Evolutionary conservation across 140 eudicot species (phyloP).

Genomic region (Stevia rebaudiana): DNA sequence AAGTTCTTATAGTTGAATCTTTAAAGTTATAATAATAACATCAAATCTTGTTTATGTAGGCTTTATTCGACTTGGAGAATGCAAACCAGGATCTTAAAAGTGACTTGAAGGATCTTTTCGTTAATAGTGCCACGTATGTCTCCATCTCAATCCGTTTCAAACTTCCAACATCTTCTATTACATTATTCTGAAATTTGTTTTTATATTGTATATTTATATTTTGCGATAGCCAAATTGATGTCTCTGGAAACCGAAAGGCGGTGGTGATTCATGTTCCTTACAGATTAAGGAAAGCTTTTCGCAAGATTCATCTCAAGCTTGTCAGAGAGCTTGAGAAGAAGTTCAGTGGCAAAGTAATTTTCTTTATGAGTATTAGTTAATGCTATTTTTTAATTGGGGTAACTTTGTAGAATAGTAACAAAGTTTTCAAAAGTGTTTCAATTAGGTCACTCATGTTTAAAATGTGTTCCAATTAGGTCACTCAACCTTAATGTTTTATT

Average conservation of each 20-base stretch:
- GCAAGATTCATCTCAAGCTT: conserved; percentile 76
- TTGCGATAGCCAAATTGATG: conserved; percentile 50
- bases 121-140: conserved; percentile 52
- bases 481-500: no score
- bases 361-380: not conserved
- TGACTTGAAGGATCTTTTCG: conserved; percentile 67
- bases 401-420: no score
- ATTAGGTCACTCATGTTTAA: no score
- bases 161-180: not conserved
- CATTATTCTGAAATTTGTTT: not conserved
- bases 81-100: conserved; percentile 71
- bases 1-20: not conserved
- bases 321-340: conserved; percentile 85
- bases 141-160: not conserved
- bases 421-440: no score
- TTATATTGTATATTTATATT: no score
- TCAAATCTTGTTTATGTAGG: conserved; percentile 26
- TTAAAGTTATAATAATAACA: not conserved
- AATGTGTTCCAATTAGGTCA: no score
- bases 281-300: conserved; percentile 72
- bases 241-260: conserved; percentile 60
- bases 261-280: conserved; percentile 76
- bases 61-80: conserved; percentile 65
- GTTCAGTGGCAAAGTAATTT: conserved; percentile 69
- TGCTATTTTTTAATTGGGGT: not conserved